Conservation (phyloP, 139 green algal species). For the Volvox reticuliferus region DNA sequence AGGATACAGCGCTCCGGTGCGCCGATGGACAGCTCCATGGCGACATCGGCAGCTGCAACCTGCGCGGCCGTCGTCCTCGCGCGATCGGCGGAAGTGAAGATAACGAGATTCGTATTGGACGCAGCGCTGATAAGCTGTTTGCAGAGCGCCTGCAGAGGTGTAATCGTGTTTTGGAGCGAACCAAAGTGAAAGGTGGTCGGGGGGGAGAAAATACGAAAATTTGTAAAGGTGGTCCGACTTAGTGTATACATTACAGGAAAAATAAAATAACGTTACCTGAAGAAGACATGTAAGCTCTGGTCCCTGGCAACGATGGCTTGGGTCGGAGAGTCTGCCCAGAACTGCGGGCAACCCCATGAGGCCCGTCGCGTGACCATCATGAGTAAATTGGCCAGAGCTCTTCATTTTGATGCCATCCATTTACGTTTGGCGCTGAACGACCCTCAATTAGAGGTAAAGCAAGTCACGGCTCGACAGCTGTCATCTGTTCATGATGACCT, state of each 20-base stretch:
- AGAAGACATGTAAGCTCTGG: conserved; percentile 33
- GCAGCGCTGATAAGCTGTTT: conserved; percentile 39
- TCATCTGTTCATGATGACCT: too few relatives aligned
- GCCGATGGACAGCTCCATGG: conserved; percentile 11
- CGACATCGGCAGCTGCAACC: background rate
- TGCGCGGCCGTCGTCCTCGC: background rate
- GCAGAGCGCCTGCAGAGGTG: background rate
- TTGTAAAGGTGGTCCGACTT: too few relatives aligned
- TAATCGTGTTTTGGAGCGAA: background rate
- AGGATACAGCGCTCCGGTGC: background rate
- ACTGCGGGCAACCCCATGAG: background rate
- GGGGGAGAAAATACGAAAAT: too few relatives aligned
- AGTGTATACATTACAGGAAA: background rate
- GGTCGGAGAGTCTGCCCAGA: background rate
- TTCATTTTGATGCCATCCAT: background rate
- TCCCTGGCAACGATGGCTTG: conserved; percentile 7
- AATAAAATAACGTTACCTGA: background rate
- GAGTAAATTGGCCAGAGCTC: background rate
- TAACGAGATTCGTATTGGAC: background rate
- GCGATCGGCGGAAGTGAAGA: conserved; percentile 17
- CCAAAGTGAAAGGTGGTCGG: too few relatives aligned
- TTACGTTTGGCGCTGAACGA: background rate
- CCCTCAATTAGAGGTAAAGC: background rate
- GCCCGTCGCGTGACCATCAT: conserved; percentile 18
- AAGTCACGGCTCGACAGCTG: too few relatives aligned